Evolutionary conservation across 257 asterid genomes (phyloP).

Genomic region (Dorcoceras hygrometricum): DNA sequence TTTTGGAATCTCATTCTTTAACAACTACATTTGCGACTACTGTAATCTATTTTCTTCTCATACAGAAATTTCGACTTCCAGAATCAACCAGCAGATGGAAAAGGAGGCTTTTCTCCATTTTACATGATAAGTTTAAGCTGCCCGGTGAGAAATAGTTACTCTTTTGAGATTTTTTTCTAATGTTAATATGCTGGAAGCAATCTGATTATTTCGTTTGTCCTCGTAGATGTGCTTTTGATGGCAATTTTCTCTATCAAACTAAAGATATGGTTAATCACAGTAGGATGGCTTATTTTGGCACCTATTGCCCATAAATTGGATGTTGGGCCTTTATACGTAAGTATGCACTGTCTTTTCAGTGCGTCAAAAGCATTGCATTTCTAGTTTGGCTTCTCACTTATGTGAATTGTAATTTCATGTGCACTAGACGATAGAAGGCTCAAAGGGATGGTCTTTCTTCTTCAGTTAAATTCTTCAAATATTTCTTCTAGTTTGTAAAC

Average conservation of each 20-base stretch:
- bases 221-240: constrained; percentile 77
- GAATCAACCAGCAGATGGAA: constrained; percentile 78
- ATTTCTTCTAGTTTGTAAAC: constrained; percentile 5
- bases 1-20: constrained; percentile 14
- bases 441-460: constrained; percentile 11
- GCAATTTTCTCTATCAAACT: constrained; percentile 65
- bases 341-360: constrained; percentile 29
- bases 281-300: constrained; percentile 75
- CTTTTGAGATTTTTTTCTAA: constrained; percentile 12
- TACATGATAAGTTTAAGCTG: constrained; percentile 67
- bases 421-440: background rate
- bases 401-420: background rate
- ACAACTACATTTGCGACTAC: background rate
- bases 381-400: background rate
- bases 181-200: constrained; percentile 6
- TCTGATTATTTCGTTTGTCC: constrained; percentile 29
- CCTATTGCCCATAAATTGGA: constrained; percentile 68
- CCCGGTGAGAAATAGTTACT: constrained; percentile 57
- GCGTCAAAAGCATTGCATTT: background rate
- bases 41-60: constrained; percentile 22
- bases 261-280: constrained; percentile 65
- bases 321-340: constrained; percentile 82
- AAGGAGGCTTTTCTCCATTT: constrained; percentile 54
- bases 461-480: constrained; percentile 7
- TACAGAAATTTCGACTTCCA: constrained; percentile 69